Evolutionary conservation across 495 filamentous ascomycete species (phyloP), one percentile per base, ranked within the genome.

Genomic region (Penicillium angulare): DNA sequence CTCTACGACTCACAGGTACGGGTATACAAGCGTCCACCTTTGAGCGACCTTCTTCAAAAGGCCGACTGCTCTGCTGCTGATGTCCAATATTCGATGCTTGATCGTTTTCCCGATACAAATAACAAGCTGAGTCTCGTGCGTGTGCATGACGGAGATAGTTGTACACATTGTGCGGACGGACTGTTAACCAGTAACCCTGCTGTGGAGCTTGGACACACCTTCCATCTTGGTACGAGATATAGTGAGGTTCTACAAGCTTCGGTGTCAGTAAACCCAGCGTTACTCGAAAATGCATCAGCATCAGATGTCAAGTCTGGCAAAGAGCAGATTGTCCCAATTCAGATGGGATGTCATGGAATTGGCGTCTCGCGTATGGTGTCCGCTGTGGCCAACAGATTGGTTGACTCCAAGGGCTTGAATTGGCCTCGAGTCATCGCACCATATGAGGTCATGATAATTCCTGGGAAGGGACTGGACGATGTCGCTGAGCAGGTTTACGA

Each of bases 331-430:
- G 76, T 81, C 0, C 72, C 84, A 0, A 79, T 97, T 67, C 80
- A 93, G 46, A 97, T 97, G 92, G 93, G 93, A 39, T 98, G 95
- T 56, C 88, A 97, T 57, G 93, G 93, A 1, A 96, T 98, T 50
- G 93, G 93, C 0, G 79, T 98, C 18, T 96, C 92, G 1, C 86
- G 93, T 24, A 83, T 98, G 67, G 86, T 98, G 51, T 90, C 85
- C 4, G 90, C 93, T 5, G 81, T 92, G 2, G 90, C 93, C 0
- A 84, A 90, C 48, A 64, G 75, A 6, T 70, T 91, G n/a, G 75
- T 83, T 0, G 88, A 93, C 56, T 55, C 78, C 2, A 82, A 77
- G 42, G 93, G 93, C 0, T 75, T 98, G 12, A 91, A 89, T 57
- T 98, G 93, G 93, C 93, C 93, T 0, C 75, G 83, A 2, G 84